Conservation (phyloP, 805 yeast species). For the Wickerhamomyces silvicola region DNA sequence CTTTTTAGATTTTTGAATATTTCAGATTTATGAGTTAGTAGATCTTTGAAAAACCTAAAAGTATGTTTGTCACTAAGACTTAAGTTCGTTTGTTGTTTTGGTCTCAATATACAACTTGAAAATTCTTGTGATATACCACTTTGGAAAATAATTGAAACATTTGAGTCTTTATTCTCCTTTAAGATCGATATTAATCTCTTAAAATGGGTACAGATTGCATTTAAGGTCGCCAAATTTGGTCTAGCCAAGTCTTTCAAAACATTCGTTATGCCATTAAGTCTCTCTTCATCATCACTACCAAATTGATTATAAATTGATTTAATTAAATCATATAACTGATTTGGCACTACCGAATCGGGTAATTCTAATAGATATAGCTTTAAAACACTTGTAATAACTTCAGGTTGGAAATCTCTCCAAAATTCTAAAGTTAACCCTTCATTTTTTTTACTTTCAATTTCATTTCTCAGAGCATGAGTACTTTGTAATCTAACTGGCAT, state of each 20-base stretch:
- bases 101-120: slow-evolving; percentile 54
- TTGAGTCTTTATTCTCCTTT: slow-evolving; percentile 35
- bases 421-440: slow-evolving; percentile 23
- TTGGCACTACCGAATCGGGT: slow-evolving; percentile 70
- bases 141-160: slow-evolving; percentile 32
- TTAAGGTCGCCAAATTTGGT: slow-evolving; percentile 70
- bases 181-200: slow-evolving; percentile 52
- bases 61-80: slow-evolving; percentile 56
- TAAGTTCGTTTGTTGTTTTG: slow-evolving; percentile 37
- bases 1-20: slow-evolving; percentile 56
- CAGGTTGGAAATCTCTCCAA: slow-evolving; percentile 37
- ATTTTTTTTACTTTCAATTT: slow-evolving; percentile 49
- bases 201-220: slow-evolving; percentile 73
- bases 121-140: slow-evolving; percentile 57
- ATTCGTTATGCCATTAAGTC: slow-evolving; percentile 60
- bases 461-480: slow-evolving; percentile 56
- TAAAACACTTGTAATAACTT: slow-evolving; percentile 59
- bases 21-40: slow-evolving; percentile 50
- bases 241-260: slow-evolving; percentile 62
- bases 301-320: slow-evolving; percentile 57
- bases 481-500: slow-evolving; percentile 53
- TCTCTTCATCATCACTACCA: slow-evolving; percentile 27
- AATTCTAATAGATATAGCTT: slow-evolving; percentile 72
- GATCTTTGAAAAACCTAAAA: slow-evolving; percentile 51
- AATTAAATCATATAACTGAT: slow-evolving; percentile 57